Percentiles rank a stretch among this genome's conserved stretches.
These are phyloP conservation scores for Geotrichum reessii DNA, from an alignment of 1,139 yeast species.

Conservation along the genomic window DNA sequence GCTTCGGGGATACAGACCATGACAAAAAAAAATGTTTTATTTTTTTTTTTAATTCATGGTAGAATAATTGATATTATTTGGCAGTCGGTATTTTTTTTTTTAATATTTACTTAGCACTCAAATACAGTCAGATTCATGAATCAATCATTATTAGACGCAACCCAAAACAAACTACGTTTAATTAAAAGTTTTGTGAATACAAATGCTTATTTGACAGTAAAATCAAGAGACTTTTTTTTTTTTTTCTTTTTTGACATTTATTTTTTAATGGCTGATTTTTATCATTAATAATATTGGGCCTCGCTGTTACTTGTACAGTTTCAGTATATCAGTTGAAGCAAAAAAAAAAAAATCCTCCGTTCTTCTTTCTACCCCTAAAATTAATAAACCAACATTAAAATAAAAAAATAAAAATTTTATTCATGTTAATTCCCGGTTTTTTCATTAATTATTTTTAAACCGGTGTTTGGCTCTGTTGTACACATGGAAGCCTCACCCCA, in stretches of 20 bases:
- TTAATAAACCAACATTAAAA: too few relatives aligned
- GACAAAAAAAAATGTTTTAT: too few relatives aligned
- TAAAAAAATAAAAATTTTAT: too few relatives aligned
- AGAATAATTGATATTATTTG: too few relatives aligned
- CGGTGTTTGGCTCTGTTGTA: background rate
- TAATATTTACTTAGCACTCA: background rate
- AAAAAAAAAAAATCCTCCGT: background rate
- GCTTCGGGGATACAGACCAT: too few relatives aligned
- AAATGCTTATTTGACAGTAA: background rate
- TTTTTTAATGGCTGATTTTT: background rate
- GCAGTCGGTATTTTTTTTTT: background rate
- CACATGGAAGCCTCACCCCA: background rate
- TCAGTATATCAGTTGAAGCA: background rate
- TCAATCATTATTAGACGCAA: too few relatives aligned
- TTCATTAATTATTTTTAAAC: background rate
- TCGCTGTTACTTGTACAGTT: background rate
- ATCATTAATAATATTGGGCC: background rate
- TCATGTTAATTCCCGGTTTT: background rate
- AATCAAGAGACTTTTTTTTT: background rate
- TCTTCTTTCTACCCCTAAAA: too few relatives aligned
- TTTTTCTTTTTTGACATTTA: background rate
- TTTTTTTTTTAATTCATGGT: too few relatives aligned
- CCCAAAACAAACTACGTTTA: too few relatives aligned
- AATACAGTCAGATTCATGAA: background rate
- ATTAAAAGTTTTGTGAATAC: too few relatives aligned